phyloP scores from a whole-genome alignment of 2,329 filamentous ascomycete genomes.

The Trichophyton verrucosum region DNA sequence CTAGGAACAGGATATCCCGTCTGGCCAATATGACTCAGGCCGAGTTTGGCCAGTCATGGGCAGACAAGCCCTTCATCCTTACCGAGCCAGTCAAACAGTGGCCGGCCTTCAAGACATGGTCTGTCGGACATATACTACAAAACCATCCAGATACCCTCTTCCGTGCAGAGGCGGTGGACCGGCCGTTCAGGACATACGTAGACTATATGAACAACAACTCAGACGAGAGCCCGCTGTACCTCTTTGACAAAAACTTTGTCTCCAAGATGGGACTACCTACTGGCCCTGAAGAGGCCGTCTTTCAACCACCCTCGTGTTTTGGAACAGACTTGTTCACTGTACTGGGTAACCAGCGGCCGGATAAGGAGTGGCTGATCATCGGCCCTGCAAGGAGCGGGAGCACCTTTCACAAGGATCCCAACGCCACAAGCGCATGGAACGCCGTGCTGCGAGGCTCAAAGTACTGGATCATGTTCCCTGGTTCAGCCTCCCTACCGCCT shows the following conservation, averaged over 20 bases:
- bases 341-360: slow-evolving; percentile 64
- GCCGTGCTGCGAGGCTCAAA: slow-evolving; percentile 80
- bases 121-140: slow-evolving; percentile 51
- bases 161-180: slow-evolving; percentile 86
- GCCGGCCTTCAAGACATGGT: slow-evolving; percentile 68
- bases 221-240: slow-evolving; percentile 83
- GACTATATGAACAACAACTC: slow-evolving; percentile 66
- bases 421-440: slow-evolving; percentile 73
- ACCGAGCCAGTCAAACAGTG: slow-evolving; percentile 69
- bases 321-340: slow-evolving; percentile 75
- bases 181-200: slow-evolving; percentile 69
- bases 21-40: slow-evolving; percentile 55
- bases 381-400: slow-evolving; percentile 78
- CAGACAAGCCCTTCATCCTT: slow-evolving; percentile 71
- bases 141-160: slow-evolving; percentile 58
- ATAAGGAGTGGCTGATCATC: slow-evolving; percentile 85
- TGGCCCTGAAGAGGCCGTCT: slow-evolving; percentile 40
- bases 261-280: slow-evolving; percentile 61
- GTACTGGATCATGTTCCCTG: slow-evolving; percentile 97
- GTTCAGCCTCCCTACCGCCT: slow-evolving; percentile 43
- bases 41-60: slow-evolving; percentile 66
- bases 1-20: slow-evolving; percentile 58
- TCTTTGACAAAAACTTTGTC: slow-evolving; percentile 79
- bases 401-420: slow-evolving; percentile 81
- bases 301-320: slow-evolving; percentile 75